Evolutionary conservation across 495 filamentous ascomycete species (phyloP).

Genomic region (Pyronema omphalodes): DNA sequence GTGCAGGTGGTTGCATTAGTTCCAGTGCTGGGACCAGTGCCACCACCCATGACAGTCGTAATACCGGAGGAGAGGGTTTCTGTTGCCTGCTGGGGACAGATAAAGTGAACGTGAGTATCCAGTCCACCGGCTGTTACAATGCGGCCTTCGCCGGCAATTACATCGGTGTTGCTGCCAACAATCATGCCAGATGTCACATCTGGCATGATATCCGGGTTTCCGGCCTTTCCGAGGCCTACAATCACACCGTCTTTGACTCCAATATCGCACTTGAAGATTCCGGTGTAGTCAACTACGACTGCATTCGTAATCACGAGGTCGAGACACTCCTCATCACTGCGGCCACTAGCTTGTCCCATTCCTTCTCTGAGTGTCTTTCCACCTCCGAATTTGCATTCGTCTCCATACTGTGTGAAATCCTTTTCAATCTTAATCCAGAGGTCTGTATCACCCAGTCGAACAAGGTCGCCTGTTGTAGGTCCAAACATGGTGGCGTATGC

Average conservation of each 20-base stretch:
- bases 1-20: conserved; percentile 94
- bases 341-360: conserved; percentile 82
- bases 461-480: conserved; percentile 69
- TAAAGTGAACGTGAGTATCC: conserved; percentile 90
- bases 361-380: conserved; percentile 90
- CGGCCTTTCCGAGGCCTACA: conserved; percentile 83
- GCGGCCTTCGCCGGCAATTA: conserved; percentile 85
- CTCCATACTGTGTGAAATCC: conserved; percentile 68
- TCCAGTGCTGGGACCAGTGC: conserved; percentile 88
- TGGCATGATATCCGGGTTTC: conserved; percentile 93
- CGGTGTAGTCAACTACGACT: conserved; percentile 73
- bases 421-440: conserved; percentile 87
- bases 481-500: conserved; percentile 82
- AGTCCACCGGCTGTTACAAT: conserved; percentile 86
- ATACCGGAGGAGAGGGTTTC: conserved; percentile 78
- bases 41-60: conserved; percentile 83
- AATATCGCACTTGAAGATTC: conserved; percentile 95
- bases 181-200: conserved; percentile 63
- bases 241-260: conserved; percentile 81
- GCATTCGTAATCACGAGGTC: conserved; percentile 90
- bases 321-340: conserved; percentile 47
- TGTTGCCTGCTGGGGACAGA: conserved; percentile 84
- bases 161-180: conserved; percentile 79
- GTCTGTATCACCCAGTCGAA: conserved; percentile 67
- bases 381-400: conserved; percentile 90